Evolutionary conservation across 306 rosid species (phyloP).

Genomic region (Dryas octopetala): DNA sequence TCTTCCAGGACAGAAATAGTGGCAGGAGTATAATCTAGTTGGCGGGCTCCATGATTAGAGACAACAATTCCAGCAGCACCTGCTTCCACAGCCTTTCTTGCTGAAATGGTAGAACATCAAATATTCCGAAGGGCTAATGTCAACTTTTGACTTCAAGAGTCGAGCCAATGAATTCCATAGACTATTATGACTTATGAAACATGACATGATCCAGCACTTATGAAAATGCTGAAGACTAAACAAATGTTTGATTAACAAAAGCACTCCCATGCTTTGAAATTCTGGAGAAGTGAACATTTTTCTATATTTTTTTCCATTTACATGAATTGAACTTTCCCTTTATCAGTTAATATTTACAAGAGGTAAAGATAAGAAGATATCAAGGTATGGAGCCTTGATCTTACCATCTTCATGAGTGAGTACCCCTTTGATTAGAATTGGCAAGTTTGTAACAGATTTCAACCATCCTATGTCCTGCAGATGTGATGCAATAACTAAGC

Average conservation of each 20-base stretch:
- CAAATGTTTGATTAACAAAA: too few relatives aligned
- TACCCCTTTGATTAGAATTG: conserved; percentile 43
- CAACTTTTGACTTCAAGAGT: not conserved
- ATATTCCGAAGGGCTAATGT: not conserved
- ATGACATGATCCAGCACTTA: too few relatives aligned
- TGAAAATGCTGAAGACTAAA: too few relatives aligned
- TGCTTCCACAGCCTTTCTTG: conserved; percentile 38
- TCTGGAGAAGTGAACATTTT: not conserved
- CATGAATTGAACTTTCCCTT: not conserved
- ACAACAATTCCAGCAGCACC: conserved; percentile 43
- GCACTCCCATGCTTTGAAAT: not conserved
- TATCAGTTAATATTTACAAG: not conserved
- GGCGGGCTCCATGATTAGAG: conserved; percentile 54
- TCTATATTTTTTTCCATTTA: not conserved
- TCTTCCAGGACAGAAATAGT: conserved; percentile 46
- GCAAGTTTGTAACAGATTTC: conserved; percentile 39
- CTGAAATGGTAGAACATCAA: conserved; percentile 18
- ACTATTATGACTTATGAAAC: not conserved
- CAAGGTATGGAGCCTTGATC: not conserved
- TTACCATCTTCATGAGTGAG: conserved; percentile 52
- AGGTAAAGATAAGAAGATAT: not conserved
- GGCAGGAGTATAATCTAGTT: conserved; percentile 37
- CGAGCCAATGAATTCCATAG: not conserved
- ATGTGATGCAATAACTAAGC: not conserved
- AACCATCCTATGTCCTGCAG: conserved; percentile 39